phyloP scores from a whole-genome alignment of 2,329 filamentous ascomycete genomes.

The Diplodia scrobiculata region DNA sequence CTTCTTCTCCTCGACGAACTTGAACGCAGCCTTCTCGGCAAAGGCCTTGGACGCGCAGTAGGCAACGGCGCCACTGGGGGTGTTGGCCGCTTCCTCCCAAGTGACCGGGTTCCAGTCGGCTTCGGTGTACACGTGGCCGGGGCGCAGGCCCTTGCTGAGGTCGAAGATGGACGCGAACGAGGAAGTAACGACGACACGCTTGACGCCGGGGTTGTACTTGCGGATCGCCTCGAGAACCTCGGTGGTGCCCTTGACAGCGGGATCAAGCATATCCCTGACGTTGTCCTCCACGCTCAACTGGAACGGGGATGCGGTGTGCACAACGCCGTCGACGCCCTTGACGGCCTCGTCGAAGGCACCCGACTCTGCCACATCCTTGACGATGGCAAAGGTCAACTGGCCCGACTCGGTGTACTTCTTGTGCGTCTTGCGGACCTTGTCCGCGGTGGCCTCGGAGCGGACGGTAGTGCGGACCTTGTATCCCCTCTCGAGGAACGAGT shows the following conservation, averaged over 20 bases:
- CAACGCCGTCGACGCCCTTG: constrained; percentile 49
- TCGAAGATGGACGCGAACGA: constrained; percentile 27
- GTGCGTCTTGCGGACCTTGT: constrained; percentile 45
- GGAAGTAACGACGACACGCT: constrained; percentile 35
- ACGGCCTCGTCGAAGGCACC: constrained; percentile 46
- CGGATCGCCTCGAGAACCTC: constrained; percentile 44
- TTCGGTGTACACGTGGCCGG: constrained; percentile 33
- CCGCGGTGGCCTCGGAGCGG: constrained; percentile 32
- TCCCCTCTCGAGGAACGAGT: constrained; percentile 32
- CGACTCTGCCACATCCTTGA: constrained; percentile 48
- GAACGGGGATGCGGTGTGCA: constrained; percentile 50
- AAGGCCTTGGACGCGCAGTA: constrained; percentile 37
- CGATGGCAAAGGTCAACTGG: constrained; percentile 49
- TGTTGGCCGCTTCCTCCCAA: constrained; percentile 34
- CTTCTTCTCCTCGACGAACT: constrained; percentile 35
- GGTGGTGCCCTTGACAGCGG: constrained; percentile 52
- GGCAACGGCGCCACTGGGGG: constrained; percentile 32
- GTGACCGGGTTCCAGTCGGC: constrained; percentile 37
- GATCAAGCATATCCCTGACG: constrained; percentile 43
- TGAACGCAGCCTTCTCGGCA: constrained; percentile 36
- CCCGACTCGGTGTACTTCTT: constrained; percentile 38
- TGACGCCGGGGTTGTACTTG: constrained; percentile 29
- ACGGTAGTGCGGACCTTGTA: constrained; percentile 33
- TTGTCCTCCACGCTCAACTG: constrained; percentile 22
- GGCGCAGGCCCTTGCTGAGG: constrained; percentile 7